Percentiles rank a stretch among this genome's conserved stretches.
Evolutionary conservation across 331 rosid genomes (phyloP).

Genomic region (Malus hybrid): DNA sequence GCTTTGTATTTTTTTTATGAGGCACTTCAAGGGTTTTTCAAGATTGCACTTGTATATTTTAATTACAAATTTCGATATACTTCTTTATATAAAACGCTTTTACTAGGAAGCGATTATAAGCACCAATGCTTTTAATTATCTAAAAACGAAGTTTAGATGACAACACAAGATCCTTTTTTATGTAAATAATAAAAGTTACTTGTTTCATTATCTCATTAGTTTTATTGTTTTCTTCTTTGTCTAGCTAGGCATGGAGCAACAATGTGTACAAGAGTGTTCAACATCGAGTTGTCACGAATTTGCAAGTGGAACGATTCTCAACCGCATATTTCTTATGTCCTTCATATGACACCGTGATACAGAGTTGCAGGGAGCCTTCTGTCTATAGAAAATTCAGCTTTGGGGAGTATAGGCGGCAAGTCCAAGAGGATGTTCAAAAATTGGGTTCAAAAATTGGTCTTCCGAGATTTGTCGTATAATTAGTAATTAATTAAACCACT

Average conservation of each 20-base stretch:
- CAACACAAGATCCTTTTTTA: background rate
- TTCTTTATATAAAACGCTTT: background rate
- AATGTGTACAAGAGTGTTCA: conserved; percentile 71
- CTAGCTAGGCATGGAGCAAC: conserved; percentile 79
- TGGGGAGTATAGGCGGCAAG: conserved; percentile 60
- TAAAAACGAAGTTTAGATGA: background rate
- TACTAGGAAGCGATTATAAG: background rate
- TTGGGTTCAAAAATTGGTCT: conserved; percentile 72
- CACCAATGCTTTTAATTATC: background rate
- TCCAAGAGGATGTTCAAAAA: conserved; percentile 65
- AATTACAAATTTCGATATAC: background rate
- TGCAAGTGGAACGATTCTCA: conserved; percentile 60
- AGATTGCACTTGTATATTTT: no score
- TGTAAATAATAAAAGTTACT: background rate
- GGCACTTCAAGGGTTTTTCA: background rate
- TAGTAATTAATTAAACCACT: background rate
- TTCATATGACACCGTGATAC: conserved; percentile 52
- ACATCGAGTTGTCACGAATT: conserved; percentile 70
- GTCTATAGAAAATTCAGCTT: conserved; percentile 75
- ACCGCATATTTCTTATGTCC: conserved; percentile 82
- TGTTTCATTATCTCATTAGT: background rate
- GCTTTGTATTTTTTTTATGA: no score
- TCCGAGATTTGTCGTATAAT: conserved; percentile 40
- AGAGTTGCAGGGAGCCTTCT: conserved; percentile 47
- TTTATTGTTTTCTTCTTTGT: background rate